Conservation (phyloP, 371 early-diverging fungal species). For the Ordospora colligata region DNA sequence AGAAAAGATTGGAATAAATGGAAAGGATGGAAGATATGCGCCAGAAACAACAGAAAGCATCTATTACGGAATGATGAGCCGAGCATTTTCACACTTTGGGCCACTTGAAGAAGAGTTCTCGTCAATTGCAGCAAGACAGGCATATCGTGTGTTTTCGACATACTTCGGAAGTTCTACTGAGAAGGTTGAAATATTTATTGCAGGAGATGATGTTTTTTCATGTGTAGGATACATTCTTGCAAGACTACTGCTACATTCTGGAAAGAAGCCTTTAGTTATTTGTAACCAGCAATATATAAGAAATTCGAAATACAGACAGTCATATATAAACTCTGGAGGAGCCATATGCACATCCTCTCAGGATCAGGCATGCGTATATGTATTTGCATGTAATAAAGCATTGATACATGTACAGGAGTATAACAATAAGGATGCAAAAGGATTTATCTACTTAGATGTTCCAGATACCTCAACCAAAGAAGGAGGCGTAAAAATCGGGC, state of each 20-base stretch:
- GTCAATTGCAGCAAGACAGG: background rate
- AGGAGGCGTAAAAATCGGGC: background rate
- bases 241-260: background rate
- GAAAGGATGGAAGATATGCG: background rate
- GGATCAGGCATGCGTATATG: background rate
- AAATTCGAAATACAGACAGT: background rate
- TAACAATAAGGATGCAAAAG: background rate
- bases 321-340: background rate
- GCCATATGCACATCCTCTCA: background rate
- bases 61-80: background rate
- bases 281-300: background rate
- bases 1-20: background rate
- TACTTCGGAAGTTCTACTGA: background rate
- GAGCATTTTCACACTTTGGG: background rate
- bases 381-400: background rate
- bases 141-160: constrained; percentile 4
- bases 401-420: background rate
- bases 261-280: background rate
- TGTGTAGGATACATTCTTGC: constrained; percentile 1
- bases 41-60: background rate
- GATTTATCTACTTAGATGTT: background rate
- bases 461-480: background rate
- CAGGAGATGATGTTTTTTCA: background rate
- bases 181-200: background rate
- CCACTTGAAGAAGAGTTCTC: constrained; percentile 11